These are phyloP conservation scores for Spiraea crenata DNA, from an alignment of 331 rosid species.

Conservation along the genomic window DNA sequence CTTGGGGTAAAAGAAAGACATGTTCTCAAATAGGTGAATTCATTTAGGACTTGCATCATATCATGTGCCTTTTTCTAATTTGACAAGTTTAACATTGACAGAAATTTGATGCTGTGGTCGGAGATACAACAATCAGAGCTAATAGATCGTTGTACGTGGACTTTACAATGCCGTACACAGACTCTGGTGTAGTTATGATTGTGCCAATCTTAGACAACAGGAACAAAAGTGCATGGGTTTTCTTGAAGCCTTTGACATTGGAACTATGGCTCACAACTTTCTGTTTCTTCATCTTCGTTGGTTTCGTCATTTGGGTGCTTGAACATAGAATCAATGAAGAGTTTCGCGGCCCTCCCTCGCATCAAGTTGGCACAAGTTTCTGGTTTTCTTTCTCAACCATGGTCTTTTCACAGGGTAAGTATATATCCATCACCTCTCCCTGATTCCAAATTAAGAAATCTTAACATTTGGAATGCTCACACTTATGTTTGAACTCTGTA, in stretches of 20 bases:
- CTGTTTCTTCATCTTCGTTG: constrained; percentile 44
- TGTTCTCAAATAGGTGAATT: too few species aligned
- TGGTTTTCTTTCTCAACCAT: constrained; percentile 61
- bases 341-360: constrained; percentile 41
- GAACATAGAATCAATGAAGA: constrained; percentile 50
- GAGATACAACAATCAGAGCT: constrained; percentile 42
- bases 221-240: constrained; percentile 53
- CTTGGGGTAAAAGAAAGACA: constrained; percentile 25
- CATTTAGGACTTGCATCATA: neutral
- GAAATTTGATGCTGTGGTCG: constrained; percentile 49
- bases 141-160: constrained; percentile 44
- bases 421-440: neutral
- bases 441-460: neutral
- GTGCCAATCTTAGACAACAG: constrained; percentile 42
- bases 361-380: constrained; percentile 56
- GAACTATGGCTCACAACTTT: constrained; percentile 46
- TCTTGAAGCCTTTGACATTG: constrained; percentile 57
- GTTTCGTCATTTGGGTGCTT: constrained; percentile 54
- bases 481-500: neutral
- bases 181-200: constrained; percentile 60
- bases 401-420: constrained; percentile 58
- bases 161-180: constrained; percentile 60
- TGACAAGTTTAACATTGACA: constrained; percentile 14
- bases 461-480: neutral
- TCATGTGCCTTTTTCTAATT: neutral